These are phyloP conservation scores for Stenocarpella maydis DNA, from an alignment of 2,329 filamentous ascomycete genomes.

Conservation along the genomic window DNA sequence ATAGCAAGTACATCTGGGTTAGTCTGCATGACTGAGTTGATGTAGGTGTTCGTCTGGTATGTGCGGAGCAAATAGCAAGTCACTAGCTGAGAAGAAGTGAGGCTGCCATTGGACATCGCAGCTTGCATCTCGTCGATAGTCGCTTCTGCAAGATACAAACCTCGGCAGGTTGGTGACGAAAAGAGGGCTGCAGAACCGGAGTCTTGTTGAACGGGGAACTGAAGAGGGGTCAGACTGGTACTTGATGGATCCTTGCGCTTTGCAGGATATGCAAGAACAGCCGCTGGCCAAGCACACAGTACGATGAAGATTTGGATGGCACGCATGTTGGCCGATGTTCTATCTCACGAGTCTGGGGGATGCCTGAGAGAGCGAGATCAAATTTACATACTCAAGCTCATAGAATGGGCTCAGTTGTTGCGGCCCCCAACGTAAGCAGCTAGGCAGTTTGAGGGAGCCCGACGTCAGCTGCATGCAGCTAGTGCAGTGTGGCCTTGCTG, in stretches of 20 bases:
- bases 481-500: background rate
- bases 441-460: too few relatives aligned
- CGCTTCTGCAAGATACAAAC: constrained; percentile 71
- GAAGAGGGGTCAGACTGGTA: constrained; percentile 39
- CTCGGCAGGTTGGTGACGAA: constrained; percentile 68
- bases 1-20: constrained; percentile 74
- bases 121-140: constrained; percentile 73
- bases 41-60: constrained; percentile 69
- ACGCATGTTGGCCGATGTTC: background rate
- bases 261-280: background rate
- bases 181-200: constrained; percentile 55
- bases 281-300: background rate
- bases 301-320: background rate
- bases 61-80: constrained; percentile 69
- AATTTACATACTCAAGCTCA: background rate
- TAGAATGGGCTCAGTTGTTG: background rate
- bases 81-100: constrained; percentile 67
- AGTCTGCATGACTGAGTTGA: constrained; percentile 69
- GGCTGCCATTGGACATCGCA: constrained; percentile 59
- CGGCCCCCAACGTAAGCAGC: background rate
- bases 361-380: background rate
- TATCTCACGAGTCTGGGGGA: background rate
- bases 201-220: constrained; percentile 49
- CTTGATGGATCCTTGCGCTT: background rate
- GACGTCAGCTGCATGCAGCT: background rate